Evolutionary conservation across 495 filamentous ascomycete species (phyloP).

Genomic region (Neurospora sublineolata): DNA sequence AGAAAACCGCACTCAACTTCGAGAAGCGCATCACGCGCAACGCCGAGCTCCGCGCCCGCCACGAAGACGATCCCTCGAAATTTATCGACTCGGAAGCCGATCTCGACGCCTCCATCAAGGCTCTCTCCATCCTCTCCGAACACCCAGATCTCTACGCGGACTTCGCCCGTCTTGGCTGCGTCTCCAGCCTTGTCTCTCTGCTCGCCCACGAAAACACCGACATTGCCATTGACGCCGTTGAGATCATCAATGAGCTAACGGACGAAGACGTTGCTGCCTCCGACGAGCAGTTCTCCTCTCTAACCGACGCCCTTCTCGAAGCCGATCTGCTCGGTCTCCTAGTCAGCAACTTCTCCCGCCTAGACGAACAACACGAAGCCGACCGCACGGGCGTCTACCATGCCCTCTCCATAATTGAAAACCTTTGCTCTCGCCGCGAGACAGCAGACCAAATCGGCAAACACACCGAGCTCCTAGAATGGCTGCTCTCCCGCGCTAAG

Average conservation of each 20-base stretch:
- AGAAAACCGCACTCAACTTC: conserved; percentile 70
- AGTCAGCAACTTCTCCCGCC: conserved; percentile 66
- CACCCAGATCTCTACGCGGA: conserved; percentile 77
- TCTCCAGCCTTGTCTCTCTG: conserved; percentile 62
- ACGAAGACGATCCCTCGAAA: conserved; percentile 73
- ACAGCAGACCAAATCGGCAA: conserved; percentile 56
- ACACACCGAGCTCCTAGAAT: conserved; percentile 55
- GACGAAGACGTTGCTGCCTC: conserved; percentile 87
- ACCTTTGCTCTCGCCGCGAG: conserved; percentile 57
- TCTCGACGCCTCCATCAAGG: conserved; percentile 79
- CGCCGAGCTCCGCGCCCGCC: conserved; percentile 80
- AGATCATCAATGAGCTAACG: conserved; percentile 85
- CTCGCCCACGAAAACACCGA: conserved; percentile 95
- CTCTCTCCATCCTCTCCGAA: conserved; percentile 77
- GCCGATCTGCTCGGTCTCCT: conserved; percentile 76
- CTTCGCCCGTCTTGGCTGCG: conserved; percentile 69
- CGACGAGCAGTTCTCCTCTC: conserved; percentile 66
- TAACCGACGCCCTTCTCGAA: conserved; percentile 76
- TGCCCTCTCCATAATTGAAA: conserved; percentile 73
- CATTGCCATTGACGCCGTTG: conserved; percentile 83
- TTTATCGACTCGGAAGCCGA: conserved; percentile 71
- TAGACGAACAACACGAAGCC: conserved; percentile 67
- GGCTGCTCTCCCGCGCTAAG: conserved; percentile 55
- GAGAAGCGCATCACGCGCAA: conserved; percentile 89
- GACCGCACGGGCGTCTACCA: conserved; percentile 83